A percentile compares a stretch with the other conserved stretches of the same genome.
Conservation (phyloP, 371 early-diverging fungal species). For the Fennellomyces sp. region DNA sequence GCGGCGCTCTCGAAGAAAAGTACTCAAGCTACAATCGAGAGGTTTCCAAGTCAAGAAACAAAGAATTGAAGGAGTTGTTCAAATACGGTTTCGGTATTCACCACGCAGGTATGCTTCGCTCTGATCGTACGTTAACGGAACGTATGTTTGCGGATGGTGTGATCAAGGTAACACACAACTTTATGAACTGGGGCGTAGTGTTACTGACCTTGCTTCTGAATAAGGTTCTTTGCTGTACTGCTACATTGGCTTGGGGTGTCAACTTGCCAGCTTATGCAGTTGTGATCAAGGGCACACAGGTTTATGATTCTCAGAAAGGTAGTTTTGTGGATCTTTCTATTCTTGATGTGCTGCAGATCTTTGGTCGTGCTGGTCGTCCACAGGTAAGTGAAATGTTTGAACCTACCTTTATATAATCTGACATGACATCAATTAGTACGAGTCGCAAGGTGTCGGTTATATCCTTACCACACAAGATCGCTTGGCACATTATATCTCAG, state of each 20-base stretch:
- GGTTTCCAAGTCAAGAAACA: conserved; percentile 72
- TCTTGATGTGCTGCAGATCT: conserved; percentile 98
- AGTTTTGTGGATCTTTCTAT: conserved; percentile 91
- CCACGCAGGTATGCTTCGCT: conserved; percentile 97
- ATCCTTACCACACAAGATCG: conserved; percentile 93
- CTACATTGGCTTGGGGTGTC: conserved; percentile 99
- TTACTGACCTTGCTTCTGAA: neutral
- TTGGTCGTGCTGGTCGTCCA: conserved; percentile 99
- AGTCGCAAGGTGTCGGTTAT: conserved; percentile 89
- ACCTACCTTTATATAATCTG: neutral
- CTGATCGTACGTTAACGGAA: conserved; percentile 91
- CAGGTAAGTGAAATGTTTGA: conserved; percentile 43
- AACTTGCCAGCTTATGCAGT: conserved; percentile 99
- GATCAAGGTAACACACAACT: conserved; percentile 51
- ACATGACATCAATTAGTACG: conserved; percentile 57
- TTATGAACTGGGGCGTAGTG: neutral
- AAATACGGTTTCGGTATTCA: conserved; percentile 93
- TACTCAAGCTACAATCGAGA: conserved; percentile 35
- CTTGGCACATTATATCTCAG: conserved; percentile 89
- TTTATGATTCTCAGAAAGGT: conserved; percentile 95
- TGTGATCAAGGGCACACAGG: conserved; percentile 98
- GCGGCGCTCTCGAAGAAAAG: conserved; percentile 32
- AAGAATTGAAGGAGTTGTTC: conserved; percentile 87
- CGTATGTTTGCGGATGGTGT: conserved; percentile 89
- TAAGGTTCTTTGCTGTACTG: conserved; percentile 95